Percentiles rank a stretch among this genome's conserved stretches.
Conservation (phyloP, 2,329 filamentous ascomycete species). For the Fusarium lyarnte region DNA sequence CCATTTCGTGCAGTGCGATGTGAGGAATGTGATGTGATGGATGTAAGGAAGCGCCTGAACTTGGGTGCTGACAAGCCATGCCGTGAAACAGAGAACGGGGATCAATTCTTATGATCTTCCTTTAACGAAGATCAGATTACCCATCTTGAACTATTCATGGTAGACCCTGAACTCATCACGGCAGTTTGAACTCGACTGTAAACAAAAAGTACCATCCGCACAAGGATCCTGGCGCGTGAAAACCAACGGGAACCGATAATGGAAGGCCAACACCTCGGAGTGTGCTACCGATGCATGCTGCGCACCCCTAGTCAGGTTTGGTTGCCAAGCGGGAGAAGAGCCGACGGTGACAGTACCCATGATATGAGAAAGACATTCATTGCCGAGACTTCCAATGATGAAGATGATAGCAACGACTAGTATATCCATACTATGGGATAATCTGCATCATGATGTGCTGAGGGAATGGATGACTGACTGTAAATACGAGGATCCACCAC, state of each 20-base stretch:
- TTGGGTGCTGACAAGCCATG: neutral
- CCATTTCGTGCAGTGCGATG: constrained; percentile 5
- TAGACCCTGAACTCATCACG: constrained; percentile 3
- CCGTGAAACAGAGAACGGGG: constrained; percentile 6
- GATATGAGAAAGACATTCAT: constrained; percentile 4
- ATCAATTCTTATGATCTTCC: neutral
- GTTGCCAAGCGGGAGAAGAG: constrained; percentile 26
- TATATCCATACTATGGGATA: neutral
- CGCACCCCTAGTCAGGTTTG: constrained; percentile 14
- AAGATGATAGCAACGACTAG: neutral
- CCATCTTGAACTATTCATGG: neutral
- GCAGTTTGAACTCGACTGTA: neutral
- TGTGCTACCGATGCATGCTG: constrained; percentile 6
- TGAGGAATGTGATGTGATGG: constrained; percentile 35
- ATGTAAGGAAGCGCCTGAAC: neutral
- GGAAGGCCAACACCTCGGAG: constrained; percentile 7
- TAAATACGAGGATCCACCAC: constrained; percentile 12
- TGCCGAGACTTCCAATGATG: neutral
- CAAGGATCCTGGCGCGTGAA: constrained; percentile 4
- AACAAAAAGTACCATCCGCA: neutral
- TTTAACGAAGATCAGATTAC: neutral
- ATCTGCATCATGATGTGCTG: constrained; percentile 1
- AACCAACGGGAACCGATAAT: neutral
- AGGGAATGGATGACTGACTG: neutral
- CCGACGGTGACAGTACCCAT: constrained; percentile 4